phyloP scores from a whole-genome alignment of 129 eudicot species.

The Rutidosis leptorrhynchoides region DNA sequence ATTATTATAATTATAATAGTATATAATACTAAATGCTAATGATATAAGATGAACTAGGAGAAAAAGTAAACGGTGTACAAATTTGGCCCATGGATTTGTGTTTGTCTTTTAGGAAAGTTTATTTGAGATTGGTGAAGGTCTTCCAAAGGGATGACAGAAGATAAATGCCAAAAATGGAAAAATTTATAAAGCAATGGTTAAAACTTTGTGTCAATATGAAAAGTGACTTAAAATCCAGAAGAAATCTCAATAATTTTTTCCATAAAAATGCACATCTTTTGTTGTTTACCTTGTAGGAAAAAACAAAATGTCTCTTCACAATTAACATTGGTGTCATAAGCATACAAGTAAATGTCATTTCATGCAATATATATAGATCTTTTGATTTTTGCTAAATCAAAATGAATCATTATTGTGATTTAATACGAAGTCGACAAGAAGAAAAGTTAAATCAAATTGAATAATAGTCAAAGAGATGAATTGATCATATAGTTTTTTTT shows the following conservation, averaged over 20 bases:
- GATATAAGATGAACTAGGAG: background rate
- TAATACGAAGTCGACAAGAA: background rate
- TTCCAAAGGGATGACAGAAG: slow-evolving; percentile 5
- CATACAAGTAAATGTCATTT: slow-evolving; percentile 19
- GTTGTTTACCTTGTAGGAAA: slow-evolving; percentile 21
- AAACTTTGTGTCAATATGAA: slow-evolving; percentile 17
- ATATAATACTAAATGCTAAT: too few species aligned
- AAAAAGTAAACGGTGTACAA: slow-evolving; percentile 14
- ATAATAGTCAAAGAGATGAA: background rate
- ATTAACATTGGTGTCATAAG: slow-evolving; percentile 28
- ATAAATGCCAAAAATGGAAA: slow-evolving; percentile 22
- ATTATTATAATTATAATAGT: too few species aligned
- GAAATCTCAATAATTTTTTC: slow-evolving; percentile 22
- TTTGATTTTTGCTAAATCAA: background rate
- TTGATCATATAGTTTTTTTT: too few species aligned
- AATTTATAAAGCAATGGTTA: slow-evolving; percentile 18
- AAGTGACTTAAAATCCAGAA: slow-evolving; percentile 22
- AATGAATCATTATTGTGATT: background rate
- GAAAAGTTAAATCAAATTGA: background rate
- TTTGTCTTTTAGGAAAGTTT: slow-evolving; percentile 18
- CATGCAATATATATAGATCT: slow-evolving; percentile 1
- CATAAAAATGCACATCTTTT: slow-evolving; percentile 35
- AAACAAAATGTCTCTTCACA: slow-evolving; percentile 34
- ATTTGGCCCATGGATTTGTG: slow-evolving; percentile 25
- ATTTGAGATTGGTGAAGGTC: slow-evolving; percentile 6